Base-by-base conservation (phyloP, 1,284 basidiomycete genomes). In the Prillingera fragicola region DNA sequence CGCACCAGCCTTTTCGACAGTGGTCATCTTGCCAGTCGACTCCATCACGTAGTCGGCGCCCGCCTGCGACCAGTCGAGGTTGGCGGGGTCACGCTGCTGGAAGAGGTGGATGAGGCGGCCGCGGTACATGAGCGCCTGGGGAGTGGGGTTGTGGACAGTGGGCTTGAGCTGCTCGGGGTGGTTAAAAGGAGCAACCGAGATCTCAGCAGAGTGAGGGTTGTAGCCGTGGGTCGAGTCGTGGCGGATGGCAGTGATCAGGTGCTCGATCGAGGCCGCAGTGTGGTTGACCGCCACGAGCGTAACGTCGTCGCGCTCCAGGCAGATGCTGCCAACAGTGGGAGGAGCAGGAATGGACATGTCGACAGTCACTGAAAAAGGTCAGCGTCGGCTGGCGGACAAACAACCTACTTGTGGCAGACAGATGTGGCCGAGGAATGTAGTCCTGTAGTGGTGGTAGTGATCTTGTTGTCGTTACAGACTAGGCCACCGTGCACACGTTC, bases 141-240 rank as follows among this genome's bases (percentile, higher is more conserved):
- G 58, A 13, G 44, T 50, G 24, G 62, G 63, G 43, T 65, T 67
- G 45, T 57, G 52, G 17, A 29, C 42, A 19, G 60, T 59, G 7
- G 60, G 50, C 17, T 48, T 35, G 12, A 69, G 55, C 18, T 58
- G 54, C 25, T 38, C 54, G n/a, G 64, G 62, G 54, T 69, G 61
- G 42, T 61, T 56, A 8, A 53, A 31, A 6, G 62, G 59, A 1
- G 55, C 53, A 51, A 69, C 50, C 31, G 50, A 42, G 32, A 71
- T 52, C 10, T 72, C 64, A 33, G 31, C 29, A 0, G 60, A 46
- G 38, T 59, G 52, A 8, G 41, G 38, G 42, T 52, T 61, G 8
- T 41, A 40, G 23, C 72, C 72, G 48, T 73, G 72, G 13, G 72
- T 73, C 25, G 69, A 70, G 56, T 73, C 72, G 52, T 67, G 65